Evolutionary conservation across 2,329 filamentous ascomycete species (phyloP).

Genomic region (Aaosphaeria arxii): DNA sequence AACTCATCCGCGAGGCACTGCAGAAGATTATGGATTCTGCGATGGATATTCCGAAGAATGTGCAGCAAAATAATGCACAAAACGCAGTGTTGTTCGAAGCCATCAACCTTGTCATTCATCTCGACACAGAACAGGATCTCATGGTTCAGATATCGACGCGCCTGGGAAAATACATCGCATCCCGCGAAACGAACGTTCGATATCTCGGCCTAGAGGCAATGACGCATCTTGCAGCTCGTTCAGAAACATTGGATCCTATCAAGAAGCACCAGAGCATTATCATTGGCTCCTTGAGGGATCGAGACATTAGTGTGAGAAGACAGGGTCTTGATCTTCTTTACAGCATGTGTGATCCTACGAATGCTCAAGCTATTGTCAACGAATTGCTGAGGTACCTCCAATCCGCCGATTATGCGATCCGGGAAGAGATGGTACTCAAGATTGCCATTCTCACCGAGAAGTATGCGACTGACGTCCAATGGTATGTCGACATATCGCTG

Average conservation of each 20-base stretch:
- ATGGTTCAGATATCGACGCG: constrained; percentile 95
- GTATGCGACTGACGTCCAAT: constrained; percentile 96
- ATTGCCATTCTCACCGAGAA: constrained; percentile 98
- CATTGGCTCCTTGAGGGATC: constrained; percentile 86
- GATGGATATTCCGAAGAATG: constrained; percentile 93
- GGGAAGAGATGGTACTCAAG: constrained; percentile 99
- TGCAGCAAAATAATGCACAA: constrained; percentile 98
- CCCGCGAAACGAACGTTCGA: constrained; percentile 92
- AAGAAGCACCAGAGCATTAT: constrained; percentile 98
- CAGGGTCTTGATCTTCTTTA: constrained; percentile 96
- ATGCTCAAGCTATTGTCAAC: constrained; percentile 87
- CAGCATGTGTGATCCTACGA: constrained; percentile 98
- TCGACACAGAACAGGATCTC: constrained; percentile 88
- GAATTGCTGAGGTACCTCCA: constrained; percentile 93
- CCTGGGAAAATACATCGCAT: constrained; percentile 93
- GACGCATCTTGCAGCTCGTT: constrained; percentile 92
- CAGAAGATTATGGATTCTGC: constrained; percentile 89
- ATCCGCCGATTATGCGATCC: constrained; percentile 94
- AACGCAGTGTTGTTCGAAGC: constrained; percentile 98
- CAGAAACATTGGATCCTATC: constrained; percentile 93
- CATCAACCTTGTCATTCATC: constrained; percentile 96
- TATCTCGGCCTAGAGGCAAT: constrained; percentile 96
- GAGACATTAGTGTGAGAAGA: constrained; percentile 93
- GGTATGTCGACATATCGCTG: constrained; percentile 98
- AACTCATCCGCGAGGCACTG: constrained; percentile 86